A percentile compares a stretch with the other conserved stretches of the same genome.
Conservation (phyloP, 495 filamentous ascomycete species). For the Penicillium malachiteum region DNA sequence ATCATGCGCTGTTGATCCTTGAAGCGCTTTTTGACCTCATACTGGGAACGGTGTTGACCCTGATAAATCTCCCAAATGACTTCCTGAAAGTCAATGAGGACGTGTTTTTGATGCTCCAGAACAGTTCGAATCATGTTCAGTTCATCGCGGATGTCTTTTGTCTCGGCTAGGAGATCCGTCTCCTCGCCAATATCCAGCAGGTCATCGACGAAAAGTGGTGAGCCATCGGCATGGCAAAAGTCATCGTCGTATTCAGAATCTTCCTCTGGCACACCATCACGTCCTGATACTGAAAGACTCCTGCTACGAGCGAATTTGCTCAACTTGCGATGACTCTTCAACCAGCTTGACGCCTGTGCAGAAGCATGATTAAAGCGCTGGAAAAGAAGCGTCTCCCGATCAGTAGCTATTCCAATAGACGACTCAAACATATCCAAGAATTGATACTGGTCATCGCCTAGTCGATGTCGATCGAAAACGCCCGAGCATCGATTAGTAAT, state of each 20-base stretch:
- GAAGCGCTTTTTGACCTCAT: slow-evolving; percentile 57
- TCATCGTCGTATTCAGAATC: slow-evolving; percentile 14
- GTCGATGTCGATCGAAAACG: slow-evolving; percentile 62
- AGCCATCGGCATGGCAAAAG: slow-evolving; percentile 25
- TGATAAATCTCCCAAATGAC: slow-evolving; percentile 52
- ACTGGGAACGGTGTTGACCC: slow-evolving; percentile 41
- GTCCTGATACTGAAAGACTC: slow-evolving; percentile 4
- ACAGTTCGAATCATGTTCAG: slow-evolving; percentile 69
- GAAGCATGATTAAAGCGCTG: slow-evolving; percentile 66
- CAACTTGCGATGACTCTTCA: slow-evolving; percentile 57
- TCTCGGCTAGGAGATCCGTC: slow-evolving; percentile 62
- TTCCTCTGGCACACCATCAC: slow-evolving; percentile 6
- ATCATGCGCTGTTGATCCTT: slow-evolving; percentile 61
- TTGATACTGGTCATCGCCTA: slow-evolving; percentile 63
- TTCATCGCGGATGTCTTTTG: slow-evolving; percentile 72
- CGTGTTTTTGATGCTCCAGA: slow-evolving; percentile 56
- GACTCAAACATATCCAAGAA: slow-evolving; percentile 74
- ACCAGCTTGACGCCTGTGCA: slow-evolving; percentile 58
- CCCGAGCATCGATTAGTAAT: slow-evolving; percentile 66
- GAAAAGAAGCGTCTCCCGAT: slow-evolving; percentile 63
- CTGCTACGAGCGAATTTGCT: slow-evolving; percentile 34
- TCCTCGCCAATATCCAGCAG: slow-evolving; percentile 68
- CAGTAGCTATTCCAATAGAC: slow-evolving; percentile 63
- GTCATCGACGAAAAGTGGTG: slow-evolving; percentile 59
- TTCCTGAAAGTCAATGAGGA: slow-evolving; percentile 55